Evolutionary conservation across 108 stramenopile species (phyloP), one percentile per base, ranked within the genome.

Genomic region (Craspedostauros australis): DNA sequence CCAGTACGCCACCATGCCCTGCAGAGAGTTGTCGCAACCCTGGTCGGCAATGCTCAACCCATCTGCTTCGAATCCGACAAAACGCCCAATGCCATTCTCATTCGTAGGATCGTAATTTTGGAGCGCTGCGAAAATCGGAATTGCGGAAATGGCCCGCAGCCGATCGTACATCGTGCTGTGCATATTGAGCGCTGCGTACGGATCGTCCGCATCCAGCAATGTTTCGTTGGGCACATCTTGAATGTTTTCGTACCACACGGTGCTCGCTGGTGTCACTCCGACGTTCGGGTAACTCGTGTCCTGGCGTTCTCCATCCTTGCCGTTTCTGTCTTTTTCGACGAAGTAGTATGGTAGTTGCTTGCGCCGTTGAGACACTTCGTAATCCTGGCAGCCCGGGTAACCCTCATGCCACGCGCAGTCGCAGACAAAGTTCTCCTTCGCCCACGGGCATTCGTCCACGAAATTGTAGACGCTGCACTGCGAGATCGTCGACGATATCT

Each of bases 331-430:
- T 11, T 8, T 11, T 36, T 36, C 34, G 34, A 36, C 34, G 12
- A 12, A 11, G 12, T 11, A 36, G 34, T 11, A 36, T 11, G 34
- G 9, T 8, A 11, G 12, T 36, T 36, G 34, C 34, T 36, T 12
- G 12, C 12, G 12, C 11, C 34, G 34, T 11, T 8, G 34, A 36
- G 9, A 28, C 12, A 19, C 46, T 3, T 18, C 52, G 39, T 54
- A 42, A 4, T 54, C 16, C 2, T 40, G 18, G 4, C 53, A 62
- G 14, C 1, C 18, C 14, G 18, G 20, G n/a, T 40, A 11, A 8
- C 7, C n/a, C 9, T 57, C 39, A 11, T 64, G 40, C 76, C 76
- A 77, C 8, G 14, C 55, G 39, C 76, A 77, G 34, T 72, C 76
- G 36, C 76, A 77, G 27, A 56, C 23, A 16, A 30, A 30, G 36